Evolutionary conservation across 805 yeast genomes (phyloP).

Genomic region (Teunomyces atbi): DNA sequence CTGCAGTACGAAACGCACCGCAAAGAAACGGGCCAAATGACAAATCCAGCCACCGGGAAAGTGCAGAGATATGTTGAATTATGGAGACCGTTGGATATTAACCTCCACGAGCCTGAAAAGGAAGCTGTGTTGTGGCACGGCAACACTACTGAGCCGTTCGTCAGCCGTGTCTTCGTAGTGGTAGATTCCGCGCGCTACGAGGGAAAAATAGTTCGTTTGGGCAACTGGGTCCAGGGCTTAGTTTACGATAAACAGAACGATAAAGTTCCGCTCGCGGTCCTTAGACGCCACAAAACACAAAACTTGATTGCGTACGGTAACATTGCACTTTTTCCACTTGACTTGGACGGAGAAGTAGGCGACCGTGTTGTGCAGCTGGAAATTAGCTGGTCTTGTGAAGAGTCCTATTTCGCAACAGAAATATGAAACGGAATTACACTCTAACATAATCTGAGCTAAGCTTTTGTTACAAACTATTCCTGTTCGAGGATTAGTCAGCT

Average conservation of each 20-base stretch:
- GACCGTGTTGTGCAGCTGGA: background rate
- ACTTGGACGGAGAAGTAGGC: constrained; percentile 13
- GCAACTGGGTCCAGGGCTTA: constrained; percentile 54
- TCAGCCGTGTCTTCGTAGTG: constrained; percentile 25
- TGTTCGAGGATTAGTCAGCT: no score
- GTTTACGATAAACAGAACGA: constrained; percentile 24
- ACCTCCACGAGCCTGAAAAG: constrained; percentile 22
- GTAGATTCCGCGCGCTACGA: constrained; percentile 20
- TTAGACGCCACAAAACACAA: constrained; percentile 24
- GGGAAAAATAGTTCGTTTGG: constrained; percentile 49
- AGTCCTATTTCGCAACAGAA: background rate
- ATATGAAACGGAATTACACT: no score
- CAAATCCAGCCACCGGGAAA: constrained; percentile 42
- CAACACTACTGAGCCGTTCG: constrained; percentile 5
- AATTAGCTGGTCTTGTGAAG: background rate
- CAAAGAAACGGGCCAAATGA: constrained; percentile 51
- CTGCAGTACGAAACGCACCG: constrained; percentile 38
- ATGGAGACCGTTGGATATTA: constrained; percentile 52
- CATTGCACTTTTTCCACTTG: constrained; percentile 21
- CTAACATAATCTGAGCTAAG: no score
- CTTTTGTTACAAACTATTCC: no score
- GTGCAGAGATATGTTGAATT: constrained; percentile 49
- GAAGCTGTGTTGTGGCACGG: constrained; percentile 10
- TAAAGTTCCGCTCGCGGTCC: constrained; percentile 25
- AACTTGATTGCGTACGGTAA: constrained; percentile 27